Conservation (phyloP, 352 stramenopile genomes). For the Phytopythium litorale region DNA sequence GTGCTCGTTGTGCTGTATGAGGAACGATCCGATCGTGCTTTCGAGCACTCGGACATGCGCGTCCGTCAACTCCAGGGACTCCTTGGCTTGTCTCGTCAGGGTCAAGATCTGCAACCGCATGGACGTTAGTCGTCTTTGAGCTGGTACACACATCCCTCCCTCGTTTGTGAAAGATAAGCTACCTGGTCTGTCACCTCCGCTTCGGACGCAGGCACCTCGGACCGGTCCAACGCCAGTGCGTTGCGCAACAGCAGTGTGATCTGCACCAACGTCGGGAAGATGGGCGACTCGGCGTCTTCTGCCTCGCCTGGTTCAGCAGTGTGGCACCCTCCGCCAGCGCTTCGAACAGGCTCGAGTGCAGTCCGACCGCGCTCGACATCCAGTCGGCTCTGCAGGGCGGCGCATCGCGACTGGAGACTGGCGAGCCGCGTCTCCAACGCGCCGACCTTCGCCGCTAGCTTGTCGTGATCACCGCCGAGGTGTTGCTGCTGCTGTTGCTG, state of each 20-base stretch:
- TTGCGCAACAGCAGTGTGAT: conserved; percentile 13
- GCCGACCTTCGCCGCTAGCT: conserved; percentile 6
- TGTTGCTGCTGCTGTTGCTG: conserved; percentile 12
- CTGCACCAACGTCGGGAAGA: conserved; percentile 21
- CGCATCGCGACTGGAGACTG: conserved; percentile 10
- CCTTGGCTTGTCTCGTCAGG: conserved; percentile 11
- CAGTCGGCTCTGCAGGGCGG: conserved; percentile 3
- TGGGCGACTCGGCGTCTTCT: neutral
- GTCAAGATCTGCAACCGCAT: conserved; percentile 10
- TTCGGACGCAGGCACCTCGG: conserved; percentile 10
- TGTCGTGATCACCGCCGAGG: neutral
- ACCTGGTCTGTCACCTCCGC: conserved; percentile 19
- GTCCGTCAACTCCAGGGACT: conserved; percentile 3
- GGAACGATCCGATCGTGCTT: conserved; percentile 19
- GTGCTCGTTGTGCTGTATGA: conserved; percentile 16
- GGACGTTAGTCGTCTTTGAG: neutral
- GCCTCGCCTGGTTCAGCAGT: too few relatives aligned
- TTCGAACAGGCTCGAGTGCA: too few relatives aligned
- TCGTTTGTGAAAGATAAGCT: neutral
- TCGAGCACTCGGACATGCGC: conserved; percentile 12
- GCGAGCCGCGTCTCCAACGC: conserved; percentile 13
- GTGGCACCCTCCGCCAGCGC: too few relatives aligned
- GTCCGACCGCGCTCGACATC: neutral
- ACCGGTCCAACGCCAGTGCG: neutral
- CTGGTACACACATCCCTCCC: neutral